phyloP scores from a whole-genome alignment of 257 asterid genomes.

The Primulina tabacum region DNA sequence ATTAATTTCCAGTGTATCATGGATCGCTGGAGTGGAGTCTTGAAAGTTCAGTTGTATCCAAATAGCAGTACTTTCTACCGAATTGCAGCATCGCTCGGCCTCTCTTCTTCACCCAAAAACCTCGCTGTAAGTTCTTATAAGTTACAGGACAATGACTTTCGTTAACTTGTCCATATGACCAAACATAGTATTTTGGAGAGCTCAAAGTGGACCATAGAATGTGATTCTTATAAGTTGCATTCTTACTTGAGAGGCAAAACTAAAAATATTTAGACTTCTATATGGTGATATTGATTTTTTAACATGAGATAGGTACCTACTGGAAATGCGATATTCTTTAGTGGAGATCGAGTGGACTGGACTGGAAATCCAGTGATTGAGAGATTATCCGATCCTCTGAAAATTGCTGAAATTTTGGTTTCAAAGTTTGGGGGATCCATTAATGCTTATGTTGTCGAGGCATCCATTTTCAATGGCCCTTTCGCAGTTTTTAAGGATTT shows the following conservation, averaged over 20 bases:
- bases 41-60: constrained; percentile 66
- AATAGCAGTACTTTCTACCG: constrained; percentile 51
- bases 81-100: constrained; percentile 73
- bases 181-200: background rate
- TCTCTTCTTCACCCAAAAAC: constrained; percentile 51
- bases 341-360: constrained; percentile 74
- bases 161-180: background rate
- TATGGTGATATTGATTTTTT: constrained; percentile 8
- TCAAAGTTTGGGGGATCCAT: constrained; percentile 75
- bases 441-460: constrained; percentile 88
- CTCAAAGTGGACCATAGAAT: background rate
- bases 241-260: background rate
- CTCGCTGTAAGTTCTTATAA: constrained; percentile 51
- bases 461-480: constrained; percentile 75
- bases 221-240: background rate
- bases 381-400: constrained; percentile 74
- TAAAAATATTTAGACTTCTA: background rate
- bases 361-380: constrained; percentile 66
- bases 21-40: constrained; percentile 85
- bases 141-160: background rate
- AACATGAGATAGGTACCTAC: constrained; percentile 60
- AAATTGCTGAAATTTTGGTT: constrained; percentile 69
- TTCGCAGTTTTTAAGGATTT: constrained; percentile 87
- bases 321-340: constrained; percentile 82
- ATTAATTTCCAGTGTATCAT: constrained; percentile 35